A percentile compares a stretch with the other conserved stretches of the same genome.
Conservation (phyloP, 352 stramenopile genomes). For the Globisporangium lucens region DNA sequence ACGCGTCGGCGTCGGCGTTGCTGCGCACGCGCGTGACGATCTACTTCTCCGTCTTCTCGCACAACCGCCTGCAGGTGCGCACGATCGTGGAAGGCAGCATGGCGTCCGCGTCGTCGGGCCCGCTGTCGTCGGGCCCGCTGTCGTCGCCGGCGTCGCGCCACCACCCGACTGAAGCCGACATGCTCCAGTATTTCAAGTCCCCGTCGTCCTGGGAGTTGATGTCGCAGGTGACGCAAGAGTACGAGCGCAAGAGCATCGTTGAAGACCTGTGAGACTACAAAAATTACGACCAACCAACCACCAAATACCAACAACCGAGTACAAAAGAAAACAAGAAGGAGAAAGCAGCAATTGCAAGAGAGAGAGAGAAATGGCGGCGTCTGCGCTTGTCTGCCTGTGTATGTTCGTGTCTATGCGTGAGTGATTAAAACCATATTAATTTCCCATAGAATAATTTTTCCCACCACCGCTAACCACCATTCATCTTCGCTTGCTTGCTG, state of each 20-base stretch:
- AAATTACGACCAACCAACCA: not conserved
- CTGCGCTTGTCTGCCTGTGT: not conserved
- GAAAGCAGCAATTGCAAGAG: not conserved
- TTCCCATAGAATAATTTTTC: conserved; percentile 8
- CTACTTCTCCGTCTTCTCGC: conserved; percentile 59
- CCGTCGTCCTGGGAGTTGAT: conserved; percentile 70
- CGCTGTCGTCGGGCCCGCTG: too few species aligned
- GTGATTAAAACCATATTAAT: conserved; percentile 16
- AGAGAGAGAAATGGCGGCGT: not conserved
- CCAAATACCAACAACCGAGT: not conserved
- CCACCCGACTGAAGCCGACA: conserved; percentile 50
- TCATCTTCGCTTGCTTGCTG: too few species aligned
- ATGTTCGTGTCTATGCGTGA: conserved; percentile 13
- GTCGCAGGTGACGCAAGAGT: conserved; percentile 60
- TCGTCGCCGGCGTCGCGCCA: conserved; percentile 11
- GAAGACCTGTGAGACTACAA: conserved; percentile 13
- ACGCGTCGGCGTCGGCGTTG: conserved; percentile 20
- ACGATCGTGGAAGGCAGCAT: conserved; percentile 67
- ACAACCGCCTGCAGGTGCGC: conserved; percentile 43
- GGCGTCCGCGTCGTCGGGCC: conserved; percentile 27
- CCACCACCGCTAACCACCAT: too few species aligned
- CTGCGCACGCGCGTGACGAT: conserved; percentile 60
- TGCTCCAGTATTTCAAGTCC: conserved; percentile 70
- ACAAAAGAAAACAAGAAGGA: not conserved
- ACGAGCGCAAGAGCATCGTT: conserved; percentile 22